Evolutionary conservation across 495 filamentous ascomycete genomes (phyloP).

Genomic region (Talaromyces wortmannii): DNA sequence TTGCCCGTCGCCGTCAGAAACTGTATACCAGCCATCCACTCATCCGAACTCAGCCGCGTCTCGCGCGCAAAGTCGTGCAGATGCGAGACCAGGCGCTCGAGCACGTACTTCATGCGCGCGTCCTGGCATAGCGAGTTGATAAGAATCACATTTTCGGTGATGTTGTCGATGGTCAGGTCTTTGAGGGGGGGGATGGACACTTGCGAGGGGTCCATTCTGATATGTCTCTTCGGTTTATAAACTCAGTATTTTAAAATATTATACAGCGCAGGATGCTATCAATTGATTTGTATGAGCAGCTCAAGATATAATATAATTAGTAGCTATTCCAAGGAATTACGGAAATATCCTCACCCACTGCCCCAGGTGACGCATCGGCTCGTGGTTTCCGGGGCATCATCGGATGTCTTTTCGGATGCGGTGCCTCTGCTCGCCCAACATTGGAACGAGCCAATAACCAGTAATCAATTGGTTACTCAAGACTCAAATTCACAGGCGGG

Average conservation of each 20-base stretch:
- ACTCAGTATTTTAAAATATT: too few species aligned
- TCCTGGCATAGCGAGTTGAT: constrained; percentile 68
- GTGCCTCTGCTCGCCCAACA: too few species aligned
- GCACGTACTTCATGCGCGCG: constrained; percentile 62
- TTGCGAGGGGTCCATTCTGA: constrained; percentile 43
- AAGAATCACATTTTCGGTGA: constrained; percentile 67
- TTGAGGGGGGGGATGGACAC: constrained; percentile 54
- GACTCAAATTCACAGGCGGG: too few species aligned
- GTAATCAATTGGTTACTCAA: too few species aligned
- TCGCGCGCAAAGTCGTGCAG: constrained; percentile 80
- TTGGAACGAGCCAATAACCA: too few species aligned
- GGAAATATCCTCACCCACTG: neutral
- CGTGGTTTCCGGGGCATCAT: neutral
- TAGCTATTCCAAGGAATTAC: neutral
- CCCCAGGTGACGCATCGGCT: neutral
- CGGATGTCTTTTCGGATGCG: neutral
- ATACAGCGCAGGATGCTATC: too few species aligned
- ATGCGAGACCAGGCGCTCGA: constrained; percentile 68
- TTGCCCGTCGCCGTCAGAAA: constrained; percentile 72
- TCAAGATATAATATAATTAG: neutral
- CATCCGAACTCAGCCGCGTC: constrained; percentile 66
- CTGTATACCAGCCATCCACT: constrained; percentile 69
- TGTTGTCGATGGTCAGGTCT: constrained; percentile 75
- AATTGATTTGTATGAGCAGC: neutral
- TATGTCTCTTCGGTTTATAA: too few species aligned